phyloP scores from a whole-genome alignment of 2,329 filamentous ascomycete genomes.

The Boeremia lycopersici region DNA sequence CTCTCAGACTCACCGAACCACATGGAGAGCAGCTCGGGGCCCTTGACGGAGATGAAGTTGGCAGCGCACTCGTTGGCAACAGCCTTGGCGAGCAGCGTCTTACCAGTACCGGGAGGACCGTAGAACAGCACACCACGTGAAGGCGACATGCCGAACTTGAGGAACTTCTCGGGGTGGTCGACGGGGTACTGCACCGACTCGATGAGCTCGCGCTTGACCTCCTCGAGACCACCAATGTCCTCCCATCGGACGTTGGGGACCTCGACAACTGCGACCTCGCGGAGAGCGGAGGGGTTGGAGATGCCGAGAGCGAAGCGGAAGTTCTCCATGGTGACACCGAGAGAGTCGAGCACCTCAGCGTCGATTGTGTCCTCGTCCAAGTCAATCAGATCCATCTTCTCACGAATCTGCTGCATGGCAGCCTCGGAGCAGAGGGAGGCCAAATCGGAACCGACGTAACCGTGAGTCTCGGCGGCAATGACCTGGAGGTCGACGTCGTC shows the following conservation, averaged over 20 bases:
- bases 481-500: conserved; percentile 97
- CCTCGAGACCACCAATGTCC: conserved; percentile 97
- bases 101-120: conserved; percentile 99
- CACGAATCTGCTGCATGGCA: conserved; percentile 99
- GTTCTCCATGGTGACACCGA: conserved; percentile 99
- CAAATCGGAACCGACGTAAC: conserved; percentile 98
- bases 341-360: conserved; percentile 95
- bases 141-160: conserved; percentile 98
- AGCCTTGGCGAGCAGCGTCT: conserved; percentile 98
- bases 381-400: conserved; percentile 99
- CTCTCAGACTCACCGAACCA: conserved; percentile 99
- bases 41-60: conserved; percentile 99
- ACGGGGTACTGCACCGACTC: conserved; percentile 99
- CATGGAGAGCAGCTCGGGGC: conserved; percentile 97
- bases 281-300: conserved; percentile 97
- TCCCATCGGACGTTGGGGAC: conserved; percentile 99
- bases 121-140: conserved; percentile 99
- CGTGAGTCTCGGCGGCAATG: conserved; percentile 96
- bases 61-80: conserved; percentile 98
- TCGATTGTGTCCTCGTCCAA: conserved; percentile 99
- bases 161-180: conserved; percentile 99
- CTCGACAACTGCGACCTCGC: conserved; percentile 98
- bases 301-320: conserved; percentile 98
- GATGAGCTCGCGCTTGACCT: conserved; percentile 99
- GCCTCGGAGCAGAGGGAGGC: conserved; percentile 98